Percentiles rank a stretch among this genome's conserved stretches.
These are phyloP conservation scores for Coemansia sp. DNA, from an alignment of 192 early-diverging fungal species.

Conservation along the genomic window DNA sequence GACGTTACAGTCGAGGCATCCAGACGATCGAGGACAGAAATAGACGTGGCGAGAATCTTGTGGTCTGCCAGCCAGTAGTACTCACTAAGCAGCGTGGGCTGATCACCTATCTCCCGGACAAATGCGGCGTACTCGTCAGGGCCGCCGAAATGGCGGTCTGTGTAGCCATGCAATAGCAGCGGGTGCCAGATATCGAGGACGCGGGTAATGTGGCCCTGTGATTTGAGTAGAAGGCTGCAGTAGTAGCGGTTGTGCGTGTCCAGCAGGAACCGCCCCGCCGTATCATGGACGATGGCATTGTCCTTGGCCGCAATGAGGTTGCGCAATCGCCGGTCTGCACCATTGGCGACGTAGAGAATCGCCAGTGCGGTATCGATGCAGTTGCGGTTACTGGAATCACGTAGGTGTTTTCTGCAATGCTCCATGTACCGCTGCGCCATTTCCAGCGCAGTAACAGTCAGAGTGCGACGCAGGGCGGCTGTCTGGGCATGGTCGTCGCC, in stretches of 20 bases:
- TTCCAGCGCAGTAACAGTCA: conserved; percentile 28
- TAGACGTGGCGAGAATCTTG: conserved; percentile 17
- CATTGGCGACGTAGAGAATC: conserved; percentile 29
- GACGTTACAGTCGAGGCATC: conserved; percentile 22
- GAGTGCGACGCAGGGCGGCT: conserved; percentile 7
- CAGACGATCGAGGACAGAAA: conserved; percentile 11
- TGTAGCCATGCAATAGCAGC: conserved; percentile 17
- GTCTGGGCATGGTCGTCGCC: conserved; percentile 15
- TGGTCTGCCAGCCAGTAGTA: conserved; percentile 29
- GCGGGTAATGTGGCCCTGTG: conserved; percentile 10
- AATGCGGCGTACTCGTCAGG: conserved; percentile 38
- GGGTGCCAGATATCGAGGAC: conserved; percentile 41
- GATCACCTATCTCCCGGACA: conserved; percentile 8
- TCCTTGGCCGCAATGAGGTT: conserved; percentile 9
- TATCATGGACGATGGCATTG: conserved; percentile 18
- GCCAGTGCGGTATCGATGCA: conserved; percentile 42
- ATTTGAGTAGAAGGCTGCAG: conserved; percentile 35
- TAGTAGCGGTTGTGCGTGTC: conserved; percentile 30
- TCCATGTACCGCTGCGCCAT: conserved; percentile 46
- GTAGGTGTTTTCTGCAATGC: conserved; percentile 11
- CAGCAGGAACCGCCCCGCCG: conserved; percentile 26
- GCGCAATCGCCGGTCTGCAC: conserved; percentile 17
- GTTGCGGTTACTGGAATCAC: neutral
- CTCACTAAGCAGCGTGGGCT: conserved; percentile 21
- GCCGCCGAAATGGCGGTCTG: conserved; percentile 34